A percentile compares a stretch with the other conserved stretches of the same genome.
These are phyloP conservation scores for Xerocomus brunneocitrinus DNA, from an alignment of 768 basidiomycete genomes.

Conservation along the genomic window DNA sequence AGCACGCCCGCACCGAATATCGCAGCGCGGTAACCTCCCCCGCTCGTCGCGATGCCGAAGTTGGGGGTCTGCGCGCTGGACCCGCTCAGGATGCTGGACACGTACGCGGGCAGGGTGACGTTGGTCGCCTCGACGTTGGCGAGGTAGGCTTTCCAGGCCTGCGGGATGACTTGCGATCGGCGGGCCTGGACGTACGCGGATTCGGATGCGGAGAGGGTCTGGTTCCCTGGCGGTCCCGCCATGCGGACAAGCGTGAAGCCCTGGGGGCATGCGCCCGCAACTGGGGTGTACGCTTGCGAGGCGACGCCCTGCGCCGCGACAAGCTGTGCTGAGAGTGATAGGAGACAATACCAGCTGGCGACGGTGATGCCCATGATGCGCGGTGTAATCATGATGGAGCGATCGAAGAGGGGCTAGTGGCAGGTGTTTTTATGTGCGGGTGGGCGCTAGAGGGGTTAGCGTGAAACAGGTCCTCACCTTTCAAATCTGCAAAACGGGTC, in stretches of 20 bases:
- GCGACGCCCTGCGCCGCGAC: conserved; percentile 22
- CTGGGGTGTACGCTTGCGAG: conserved; percentile 24
- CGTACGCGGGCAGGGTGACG: conserved; percentile 31
- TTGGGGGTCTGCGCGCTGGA: conserved; percentile 26
- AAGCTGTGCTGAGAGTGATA: conserved; percentile 1
- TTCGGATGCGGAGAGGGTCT: conserved; percentile 36
- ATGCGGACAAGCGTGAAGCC: conserved; percentile 29
- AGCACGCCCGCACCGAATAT: conserved; percentile 50
- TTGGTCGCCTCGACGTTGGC: conserved; percentile 32
- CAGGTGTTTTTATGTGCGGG: no score
- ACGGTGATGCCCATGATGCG: background rate
- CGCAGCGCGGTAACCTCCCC: conserved; percentile 56
- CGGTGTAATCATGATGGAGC: background rate
- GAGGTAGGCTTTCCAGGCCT: conserved; percentile 39
- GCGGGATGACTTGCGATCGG: conserved; percentile 32
- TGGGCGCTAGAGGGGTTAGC: no score
- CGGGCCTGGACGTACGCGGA: conserved; percentile 34
- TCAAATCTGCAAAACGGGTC: no score
- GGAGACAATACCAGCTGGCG: conserved; percentile 12
- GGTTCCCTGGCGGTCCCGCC: conserved; percentile 22
- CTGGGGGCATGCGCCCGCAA: conserved; percentile 15
- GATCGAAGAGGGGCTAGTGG: no score
- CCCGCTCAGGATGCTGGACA: conserved; percentile 28
- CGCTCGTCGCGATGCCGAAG: conserved; percentile 49
- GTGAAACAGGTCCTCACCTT: no score